A percentile compares a stretch with the other conserved stretches of the same genome.
Evolutionary conservation across 164 flowering plant species (phyloP).

Genomic region (Vitis cinerea): DNA sequence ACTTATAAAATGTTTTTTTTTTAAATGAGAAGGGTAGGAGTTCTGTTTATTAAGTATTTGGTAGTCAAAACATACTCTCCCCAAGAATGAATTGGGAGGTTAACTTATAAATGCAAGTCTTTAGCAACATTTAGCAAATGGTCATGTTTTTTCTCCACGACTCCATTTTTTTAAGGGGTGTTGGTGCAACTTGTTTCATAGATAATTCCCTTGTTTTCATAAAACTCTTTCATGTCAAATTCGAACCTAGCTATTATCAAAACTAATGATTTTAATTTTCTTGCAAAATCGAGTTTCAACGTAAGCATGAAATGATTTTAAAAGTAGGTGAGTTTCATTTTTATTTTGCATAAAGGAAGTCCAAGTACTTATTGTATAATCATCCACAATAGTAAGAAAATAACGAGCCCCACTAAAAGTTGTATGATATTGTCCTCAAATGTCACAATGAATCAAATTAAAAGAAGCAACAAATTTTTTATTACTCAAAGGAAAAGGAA

Average conservation of each 20-base stretch:
- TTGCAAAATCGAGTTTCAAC: not conserved
- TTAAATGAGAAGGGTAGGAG: not conserved
- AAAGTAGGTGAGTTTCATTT: not conserved
- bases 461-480: not conserved
- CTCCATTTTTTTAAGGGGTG: not conserved
- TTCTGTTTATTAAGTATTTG: not conserved
- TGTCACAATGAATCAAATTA: not conserved
- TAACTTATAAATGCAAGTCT: not conserved
- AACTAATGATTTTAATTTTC: not conserved
- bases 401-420: not conserved
- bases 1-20: too few species aligned
- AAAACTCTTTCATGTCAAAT: not conserved
- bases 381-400: not conserved
- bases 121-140: not conserved
- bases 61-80: not conserved
- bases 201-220: not conserved
- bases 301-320: not conserved
- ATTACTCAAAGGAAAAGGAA: not conserved
- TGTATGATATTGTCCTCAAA: not conserved
- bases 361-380: not conserved
- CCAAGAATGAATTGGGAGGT: not conserved
- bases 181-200: not conserved
- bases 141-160: too few species aligned
- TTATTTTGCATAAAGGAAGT: too few species aligned
- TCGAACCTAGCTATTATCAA: not conserved